Evolutionary conservation across 139 green algal genomes (phyloP).

Genomic region (Deuterostichococcus epilithicus): DNA sequence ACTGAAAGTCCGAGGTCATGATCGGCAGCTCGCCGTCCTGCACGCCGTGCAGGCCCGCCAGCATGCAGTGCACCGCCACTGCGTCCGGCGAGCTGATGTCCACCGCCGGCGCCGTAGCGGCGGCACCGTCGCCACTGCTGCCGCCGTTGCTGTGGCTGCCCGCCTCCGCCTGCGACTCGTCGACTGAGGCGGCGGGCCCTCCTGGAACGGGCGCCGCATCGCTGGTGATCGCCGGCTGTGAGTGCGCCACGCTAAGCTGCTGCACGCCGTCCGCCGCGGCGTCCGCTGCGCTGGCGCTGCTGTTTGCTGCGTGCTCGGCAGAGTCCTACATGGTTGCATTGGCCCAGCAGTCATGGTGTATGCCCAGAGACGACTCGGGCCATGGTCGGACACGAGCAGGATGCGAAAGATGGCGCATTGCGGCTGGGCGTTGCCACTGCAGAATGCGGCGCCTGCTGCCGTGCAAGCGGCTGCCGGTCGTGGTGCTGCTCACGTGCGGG

Average conservation of each 20-base stretch:
- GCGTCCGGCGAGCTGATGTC: conserved; percentile 8
- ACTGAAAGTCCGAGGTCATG: conserved; percentile 22
- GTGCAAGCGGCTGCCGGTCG: too few species aligned
- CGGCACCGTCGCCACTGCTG: not conserved
- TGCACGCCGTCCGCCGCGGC: not conserved
- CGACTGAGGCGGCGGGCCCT: too few species aligned
- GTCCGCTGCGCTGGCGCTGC: not conserved
- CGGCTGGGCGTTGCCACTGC: too few species aligned
- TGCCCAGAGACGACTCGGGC: too few species aligned
- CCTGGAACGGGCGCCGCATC: not conserved
- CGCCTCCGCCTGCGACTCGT: too few species aligned
- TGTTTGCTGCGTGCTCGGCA: not conserved
- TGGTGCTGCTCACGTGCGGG: conserved; percentile 4
- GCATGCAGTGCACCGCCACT: conserved; percentile 13
- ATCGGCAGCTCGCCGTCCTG: conserved; percentile 18
- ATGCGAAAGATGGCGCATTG: too few species aligned
- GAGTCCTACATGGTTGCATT: too few species aligned
- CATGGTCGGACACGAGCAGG: too few species aligned
- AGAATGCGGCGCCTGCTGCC: too few species aligned
- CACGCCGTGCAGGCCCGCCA: conserved; percentile 10
- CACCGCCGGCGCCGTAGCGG: not conserved
- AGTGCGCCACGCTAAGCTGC: not conserved
- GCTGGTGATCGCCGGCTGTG: not conserved
- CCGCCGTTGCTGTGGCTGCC: not conserved
- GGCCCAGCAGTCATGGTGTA: too few species aligned